phyloP scores from a whole-genome alignment of 495 filamentous ascomycete species.

The Sabuloglossum arenarium region DNA sequence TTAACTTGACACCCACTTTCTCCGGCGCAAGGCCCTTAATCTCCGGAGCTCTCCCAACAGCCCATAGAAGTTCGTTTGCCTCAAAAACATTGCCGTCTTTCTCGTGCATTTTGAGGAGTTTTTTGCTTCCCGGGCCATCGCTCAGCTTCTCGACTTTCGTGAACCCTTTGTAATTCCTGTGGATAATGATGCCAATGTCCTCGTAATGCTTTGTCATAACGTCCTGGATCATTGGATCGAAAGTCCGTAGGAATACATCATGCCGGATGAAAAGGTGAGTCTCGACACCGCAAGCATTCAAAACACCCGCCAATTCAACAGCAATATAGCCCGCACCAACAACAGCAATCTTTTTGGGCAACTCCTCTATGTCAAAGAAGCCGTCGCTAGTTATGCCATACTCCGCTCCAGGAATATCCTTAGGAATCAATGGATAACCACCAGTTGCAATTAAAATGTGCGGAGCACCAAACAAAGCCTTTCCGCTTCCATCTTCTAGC shows the following conservation, averaged over 20 bases:
- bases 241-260: conserved; percentile 64
- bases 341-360: conserved; percentile 78
- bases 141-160: conserved; percentile 39
- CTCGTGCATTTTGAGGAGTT: conserved; percentile 45
- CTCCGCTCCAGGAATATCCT: conserved; percentile 42
- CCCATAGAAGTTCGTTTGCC: conserved; percentile 46
- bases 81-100: conserved; percentile 30
- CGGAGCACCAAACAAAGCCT: conserved; percentile 45
- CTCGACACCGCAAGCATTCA: conserved; percentile 75
- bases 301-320: conserved; percentile 87
- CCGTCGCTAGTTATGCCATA: conserved; percentile 59
- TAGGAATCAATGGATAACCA: conserved; percentile 31
- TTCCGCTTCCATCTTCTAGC: conserved; percentile 41
- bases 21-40: conserved; percentile 43
- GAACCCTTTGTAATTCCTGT: too few relatives aligned
- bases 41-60: conserved; percentile 50
- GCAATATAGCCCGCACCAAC: conserved; percentile 97
- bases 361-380: conserved; percentile 81
- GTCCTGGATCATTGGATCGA: conserved; percentile 93
- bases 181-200: conserved; percentile 56
- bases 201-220: conserved; percentile 71
- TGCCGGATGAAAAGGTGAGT: conserved; percentile 90
- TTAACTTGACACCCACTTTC: conserved; percentile 35
- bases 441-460: conserved; percentile 58
- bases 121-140: conserved; percentile 25